Conservation (phyloP, 257 asterid species). For the Cynanchum wilfordii region DNA sequence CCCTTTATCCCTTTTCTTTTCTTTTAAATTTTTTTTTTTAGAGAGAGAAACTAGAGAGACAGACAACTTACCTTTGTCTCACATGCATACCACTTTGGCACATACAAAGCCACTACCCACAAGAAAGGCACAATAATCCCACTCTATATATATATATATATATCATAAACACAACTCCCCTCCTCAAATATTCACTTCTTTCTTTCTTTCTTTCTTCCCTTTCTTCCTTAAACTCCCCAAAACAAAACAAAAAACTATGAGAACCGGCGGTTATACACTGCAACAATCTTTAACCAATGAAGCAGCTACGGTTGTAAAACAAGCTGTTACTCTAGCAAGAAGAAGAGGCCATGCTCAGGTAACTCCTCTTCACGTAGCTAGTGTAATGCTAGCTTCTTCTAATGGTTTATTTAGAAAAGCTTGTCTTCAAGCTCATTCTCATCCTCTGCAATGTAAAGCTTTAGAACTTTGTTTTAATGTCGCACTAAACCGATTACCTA, state of each 20-base stretch:
- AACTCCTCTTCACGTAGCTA: slow-evolving; percentile 91
- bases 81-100: slow-evolving; percentile 73
- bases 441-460: slow-evolving; percentile 93
- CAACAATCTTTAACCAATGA: slow-evolving; percentile 81
- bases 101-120: slow-evolving; percentile 66
- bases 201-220: too few species aligned
- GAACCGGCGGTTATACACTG: slow-evolving; percentile 80
- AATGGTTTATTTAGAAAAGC: slow-evolving; percentile 57
- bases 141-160: neutral
- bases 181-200: too few species aligned
- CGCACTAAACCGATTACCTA: slow-evolving; percentile 84
- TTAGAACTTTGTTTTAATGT: slow-evolving; percentile 96
- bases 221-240: too few species aligned
- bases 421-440: slow-evolving; percentile 81
- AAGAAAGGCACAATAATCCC: slow-evolving; percentile 84
- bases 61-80: slow-evolving; percentile 90
- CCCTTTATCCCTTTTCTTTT: slow-evolving; percentile 47
- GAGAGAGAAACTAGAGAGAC: slow-evolving; percentile 32
- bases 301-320: slow-evolving; percentile 67
- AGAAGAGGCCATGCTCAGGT: slow-evolving; percentile 94
- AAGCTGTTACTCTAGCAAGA: slow-evolving; percentile 65
- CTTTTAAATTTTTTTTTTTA: neutral
- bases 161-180: neutral
- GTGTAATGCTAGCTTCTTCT: slow-evolving; percentile 68
- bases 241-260: slow-evolving; percentile 33